A percentile compares a stretch with the other conserved stretches of the same genome.
Conservation (phyloP, 73 alveolate species). For the Paramecium sonneborni region DNA sequence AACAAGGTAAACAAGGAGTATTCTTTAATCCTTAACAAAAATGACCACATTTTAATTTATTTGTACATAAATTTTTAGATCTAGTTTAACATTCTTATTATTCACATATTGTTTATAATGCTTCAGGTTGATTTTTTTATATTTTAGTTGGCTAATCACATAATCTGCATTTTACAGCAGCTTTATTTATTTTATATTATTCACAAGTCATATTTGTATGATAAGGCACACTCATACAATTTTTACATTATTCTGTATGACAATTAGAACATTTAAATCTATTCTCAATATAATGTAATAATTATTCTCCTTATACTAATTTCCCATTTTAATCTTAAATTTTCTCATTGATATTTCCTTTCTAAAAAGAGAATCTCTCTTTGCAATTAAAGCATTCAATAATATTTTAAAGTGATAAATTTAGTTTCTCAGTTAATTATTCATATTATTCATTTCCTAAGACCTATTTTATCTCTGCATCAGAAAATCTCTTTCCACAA, state of each 20-base stretch:
- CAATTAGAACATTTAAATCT: conserved; percentile 41
- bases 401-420: neutral
- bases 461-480: neutral
- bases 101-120: conserved; percentile 31
- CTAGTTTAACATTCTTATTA: conserved; percentile 28
- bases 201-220: conserved; percentile 43
- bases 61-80: conserved; percentile 4
- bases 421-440: neutral
- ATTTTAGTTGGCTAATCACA: conserved; percentile 50
- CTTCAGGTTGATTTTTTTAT: conserved; percentile 17
- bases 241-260: conserved; percentile 39
- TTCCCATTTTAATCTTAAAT: neutral
- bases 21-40: conserved; percentile 61
- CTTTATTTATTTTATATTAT: neutral
- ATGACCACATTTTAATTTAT: conserved; percentile 59
- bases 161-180: conserved; percentile 34
- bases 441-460: neutral
- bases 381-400: neutral
- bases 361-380: neutral
- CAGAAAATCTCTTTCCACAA: neutral
- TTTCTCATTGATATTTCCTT: neutral
- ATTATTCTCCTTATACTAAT: neutral
- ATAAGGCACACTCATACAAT: neutral
- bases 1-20: conserved; percentile 54
- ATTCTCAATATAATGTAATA: neutral